A percentile compares a stretch with the other conserved stretches of the same genome.
phyloP scores from a whole-genome alignment of 2,329 filamentous ascomycete species.

The Aspergillus thermomutatus region DNA sequence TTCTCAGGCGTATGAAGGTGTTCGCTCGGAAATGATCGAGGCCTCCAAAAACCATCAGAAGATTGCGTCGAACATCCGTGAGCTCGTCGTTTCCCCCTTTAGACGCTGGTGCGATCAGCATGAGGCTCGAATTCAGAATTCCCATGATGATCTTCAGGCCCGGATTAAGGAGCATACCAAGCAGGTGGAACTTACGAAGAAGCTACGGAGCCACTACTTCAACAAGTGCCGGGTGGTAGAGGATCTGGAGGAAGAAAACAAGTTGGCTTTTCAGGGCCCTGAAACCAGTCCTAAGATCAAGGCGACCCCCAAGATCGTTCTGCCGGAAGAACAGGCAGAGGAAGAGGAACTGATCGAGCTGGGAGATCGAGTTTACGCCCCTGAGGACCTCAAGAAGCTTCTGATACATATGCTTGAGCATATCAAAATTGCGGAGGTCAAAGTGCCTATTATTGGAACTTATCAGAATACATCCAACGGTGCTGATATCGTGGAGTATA shows the following conservation, averaged over 20 bases:
- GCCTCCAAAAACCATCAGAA: slow-evolving; percentile 87
- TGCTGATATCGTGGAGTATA: slow-evolving; percentile 91
- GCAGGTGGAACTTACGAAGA: slow-evolving; percentile 85
- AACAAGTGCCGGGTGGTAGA: slow-evolving; percentile 97
- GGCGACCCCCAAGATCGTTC: slow-evolving; percentile 72
- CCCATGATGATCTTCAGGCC: slow-evolving; percentile 86
- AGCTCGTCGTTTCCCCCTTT: slow-evolving; percentile 92
- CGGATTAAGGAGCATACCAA: slow-evolving; percentile 91
- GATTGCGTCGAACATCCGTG: slow-evolving; percentile 93
- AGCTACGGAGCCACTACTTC: slow-evolving; percentile 93
- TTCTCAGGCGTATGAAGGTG: slow-evolving; percentile 82
- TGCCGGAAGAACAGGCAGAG: slow-evolving; percentile 65
- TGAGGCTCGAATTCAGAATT: slow-evolving; percentile 84
- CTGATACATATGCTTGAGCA: slow-evolving; percentile 79
- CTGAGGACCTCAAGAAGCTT: slow-evolving; percentile 88
- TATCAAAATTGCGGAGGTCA: slow-evolving; percentile 84
- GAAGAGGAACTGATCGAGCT: slow-evolving; percentile 86
- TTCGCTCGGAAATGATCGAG: slow-evolving; percentile 88
- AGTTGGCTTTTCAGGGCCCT: slow-evolving; percentile 91
- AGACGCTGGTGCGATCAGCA: slow-evolving; percentile 95
- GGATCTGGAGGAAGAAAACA: slow-evolving; percentile 97
- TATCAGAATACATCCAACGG: slow-evolving; percentile 92
- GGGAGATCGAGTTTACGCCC: slow-evolving; percentile 80
- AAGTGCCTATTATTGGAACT: slow-evolving; percentile 90
- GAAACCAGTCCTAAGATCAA: slow-evolving; percentile 61